Percentiles rank a stretch among this genome's conserved stretches.
Evolutionary conservation across 305 asterid species (phyloP).

Genomic region (Solanum hybrid): DNA sequence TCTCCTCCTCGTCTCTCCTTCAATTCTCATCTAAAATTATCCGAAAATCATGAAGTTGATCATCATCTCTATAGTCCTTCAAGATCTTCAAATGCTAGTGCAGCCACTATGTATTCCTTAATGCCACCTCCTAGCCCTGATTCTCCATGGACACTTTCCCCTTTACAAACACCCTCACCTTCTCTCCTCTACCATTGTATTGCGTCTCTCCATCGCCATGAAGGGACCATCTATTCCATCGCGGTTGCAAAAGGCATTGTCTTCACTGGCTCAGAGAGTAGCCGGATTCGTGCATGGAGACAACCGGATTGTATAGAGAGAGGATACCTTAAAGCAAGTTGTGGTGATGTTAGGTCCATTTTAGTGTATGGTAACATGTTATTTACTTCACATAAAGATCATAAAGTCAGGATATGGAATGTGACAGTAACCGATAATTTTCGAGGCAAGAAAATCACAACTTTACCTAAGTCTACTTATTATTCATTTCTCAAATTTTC

Average conservation of each 20-base stretch:
- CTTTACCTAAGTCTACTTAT: conserved; percentile 27
- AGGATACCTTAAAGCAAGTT: conserved; percentile 36
- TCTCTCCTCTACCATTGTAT: conserved; percentile 78
- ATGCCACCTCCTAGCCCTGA: conserved; percentile 56
- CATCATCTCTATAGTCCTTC: conserved; percentile 55
- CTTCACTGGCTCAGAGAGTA: conserved; percentile 69
- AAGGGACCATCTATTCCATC: conserved; percentile 58
- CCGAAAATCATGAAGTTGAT: conserved; percentile 30
- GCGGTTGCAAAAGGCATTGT: conserved; percentile 49
- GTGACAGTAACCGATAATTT: conserved; percentile 27
- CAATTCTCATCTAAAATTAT: conserved; percentile 23
- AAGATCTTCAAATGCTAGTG: conserved; percentile 27
- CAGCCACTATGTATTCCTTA: conserved; percentile 22
- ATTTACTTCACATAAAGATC: conserved; percentile 65
- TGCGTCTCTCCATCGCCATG: conserved; percentile 79
- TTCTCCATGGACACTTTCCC: conserved; percentile 88
- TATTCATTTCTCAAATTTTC: conserved; percentile 17
- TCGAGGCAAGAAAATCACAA: conserved; percentile 34
- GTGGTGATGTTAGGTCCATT: conserved; percentile 54
- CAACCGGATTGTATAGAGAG: conserved; percentile 75
- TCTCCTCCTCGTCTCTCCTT: conserved; percentile 38
- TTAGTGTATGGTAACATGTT: conserved; percentile 51
- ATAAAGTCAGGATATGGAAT: conserved; percentile 49
- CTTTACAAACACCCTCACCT: conserved; percentile 74
- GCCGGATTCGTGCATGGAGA: conserved; percentile 71